Conservation (phyloP, 2,329 filamentous ascomycete species). For the Alternaria ventricosa region DNA sequence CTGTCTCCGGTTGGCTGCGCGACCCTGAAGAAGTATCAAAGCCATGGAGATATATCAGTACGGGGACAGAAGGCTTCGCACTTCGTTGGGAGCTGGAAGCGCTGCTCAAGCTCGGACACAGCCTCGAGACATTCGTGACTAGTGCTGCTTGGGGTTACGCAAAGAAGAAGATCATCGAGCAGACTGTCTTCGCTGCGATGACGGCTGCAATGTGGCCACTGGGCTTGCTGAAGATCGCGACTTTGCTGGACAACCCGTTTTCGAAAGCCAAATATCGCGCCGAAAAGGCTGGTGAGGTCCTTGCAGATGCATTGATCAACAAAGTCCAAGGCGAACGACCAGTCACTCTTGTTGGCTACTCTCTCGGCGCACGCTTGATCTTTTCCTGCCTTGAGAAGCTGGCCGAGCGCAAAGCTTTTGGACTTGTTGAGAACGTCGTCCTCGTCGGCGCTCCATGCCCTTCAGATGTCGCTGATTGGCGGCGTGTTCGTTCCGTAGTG, state of each 20-base stretch:
- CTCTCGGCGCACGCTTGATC: constrained; percentile 80
- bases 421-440: constrained; percentile 81
- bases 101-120: constrained; percentile 76
- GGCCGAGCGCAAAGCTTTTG: constrained; percentile 80
- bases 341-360: constrained; percentile 82
- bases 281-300: constrained; percentile 78
- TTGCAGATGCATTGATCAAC: constrained; percentile 83
- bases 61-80: constrained; percentile 78
- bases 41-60: constrained; percentile 79
- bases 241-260: constrained; percentile 82
- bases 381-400: constrained; percentile 80
- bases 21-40: constrained; percentile 73
- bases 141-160: constrained; percentile 82
- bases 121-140: constrained; percentile 77
- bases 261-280: constrained; percentile 76
- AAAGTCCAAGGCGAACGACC: constrained; percentile 81
- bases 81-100: constrained; percentile 83
- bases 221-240: constrained; percentile 53
- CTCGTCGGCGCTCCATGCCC: constrained; percentile 83
- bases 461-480: constrained; percentile 75
- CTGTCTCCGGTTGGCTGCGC: constrained; percentile 81
- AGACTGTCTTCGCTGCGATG: constrained; percentile 56
- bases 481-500: constrained; percentile 76
- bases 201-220: constrained; percentile 59
- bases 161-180: constrained; percentile 75